Evolutionary conservation across 768 basidiomycete genomes (phyloP).

Genomic region (Dentipellis fragilis): DNA sequence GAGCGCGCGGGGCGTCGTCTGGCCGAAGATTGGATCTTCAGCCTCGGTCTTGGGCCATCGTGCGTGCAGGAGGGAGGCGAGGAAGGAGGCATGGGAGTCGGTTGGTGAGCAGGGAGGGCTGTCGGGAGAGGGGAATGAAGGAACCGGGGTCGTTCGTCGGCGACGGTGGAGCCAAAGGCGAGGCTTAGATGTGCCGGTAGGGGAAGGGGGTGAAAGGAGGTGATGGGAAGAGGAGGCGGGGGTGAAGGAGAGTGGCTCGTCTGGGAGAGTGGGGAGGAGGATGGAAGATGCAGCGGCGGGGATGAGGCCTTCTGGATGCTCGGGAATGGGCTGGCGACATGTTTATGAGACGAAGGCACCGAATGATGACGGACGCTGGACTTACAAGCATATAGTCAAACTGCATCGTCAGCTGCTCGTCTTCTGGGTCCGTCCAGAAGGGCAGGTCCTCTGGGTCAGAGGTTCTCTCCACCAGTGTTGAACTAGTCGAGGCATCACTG

Average conservation of each 20-base stretch:
- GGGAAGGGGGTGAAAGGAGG: slow-evolving; percentile 16
- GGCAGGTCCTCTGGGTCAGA: neutral
- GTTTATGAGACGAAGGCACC: slow-evolving; percentile 1
- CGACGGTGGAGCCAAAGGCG: slow-evolving; percentile 41
- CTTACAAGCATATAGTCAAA: slow-evolving; percentile 12
- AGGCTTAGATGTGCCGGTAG: slow-evolving; percentile 18
- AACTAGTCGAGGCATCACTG: slow-evolving; percentile 10
- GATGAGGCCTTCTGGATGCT: slow-evolving; percentile 11
- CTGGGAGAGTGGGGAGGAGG: slow-evolving; percentile 5
- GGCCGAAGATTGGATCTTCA: slow-evolving; percentile 14
- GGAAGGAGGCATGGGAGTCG: slow-evolving; percentile 11
- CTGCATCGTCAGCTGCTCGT: slow-evolving; percentile 12
- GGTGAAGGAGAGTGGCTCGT: slow-evolving; percentile 8
- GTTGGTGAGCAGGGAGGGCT: slow-evolving; percentile 8
- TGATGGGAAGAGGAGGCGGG: slow-evolving; percentile 9
- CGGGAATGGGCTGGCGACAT: slow-evolving; percentile 9
- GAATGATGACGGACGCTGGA: neutral
- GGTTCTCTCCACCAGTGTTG: slow-evolving; percentile 13
- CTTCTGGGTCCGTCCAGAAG: slow-evolving; percentile 1
- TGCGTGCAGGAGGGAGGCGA: slow-evolving; percentile 11
- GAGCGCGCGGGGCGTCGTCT: slow-evolving; percentile 12
- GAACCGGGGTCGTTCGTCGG: slow-evolving; percentile 23
- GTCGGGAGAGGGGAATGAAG: slow-evolving; percentile 7
- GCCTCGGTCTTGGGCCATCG: slow-evolving; percentile 14
- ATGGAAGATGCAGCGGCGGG: slow-evolving; percentile 17